phyloP scores from a whole-genome alignment of 2,329 filamentous ascomycete genomes.

The Alternaria sp. region DNA sequence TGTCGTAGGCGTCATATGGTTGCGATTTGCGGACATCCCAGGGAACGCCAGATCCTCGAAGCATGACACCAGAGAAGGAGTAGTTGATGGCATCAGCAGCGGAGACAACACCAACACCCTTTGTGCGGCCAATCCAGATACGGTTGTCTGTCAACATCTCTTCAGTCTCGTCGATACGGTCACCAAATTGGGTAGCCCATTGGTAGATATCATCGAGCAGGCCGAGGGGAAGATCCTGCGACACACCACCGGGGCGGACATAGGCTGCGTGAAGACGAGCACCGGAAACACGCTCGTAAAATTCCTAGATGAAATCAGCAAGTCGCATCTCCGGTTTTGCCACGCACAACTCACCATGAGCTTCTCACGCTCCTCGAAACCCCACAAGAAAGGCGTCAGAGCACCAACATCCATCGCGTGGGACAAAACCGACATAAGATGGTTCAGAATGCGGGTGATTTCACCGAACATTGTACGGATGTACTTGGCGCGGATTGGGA shows the following conservation, averaged over 20 bases:
- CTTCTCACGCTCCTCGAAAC: slow-evolving; percentile 99
- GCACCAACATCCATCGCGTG: slow-evolving; percentile 99
- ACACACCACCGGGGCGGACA: slow-evolving; percentile 93
- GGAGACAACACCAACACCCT: slow-evolving; percentile 88
- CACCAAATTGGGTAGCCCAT: slow-evolving; percentile 98
- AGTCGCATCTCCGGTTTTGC: background rate
- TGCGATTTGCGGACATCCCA: slow-evolving; percentile 97
- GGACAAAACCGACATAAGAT: slow-evolving; percentile 95
- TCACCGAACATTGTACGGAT: slow-evolving; percentile 96
- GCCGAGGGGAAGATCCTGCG: slow-evolving; percentile 91
- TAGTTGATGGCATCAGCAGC: slow-evolving; percentile 96
- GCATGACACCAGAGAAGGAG: slow-evolving; percentile 96
- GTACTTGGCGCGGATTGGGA: slow-evolving; percentile 94
- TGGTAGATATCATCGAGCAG: slow-evolving; percentile 99
- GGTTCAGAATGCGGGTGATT: slow-evolving; percentile 92
- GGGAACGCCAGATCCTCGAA: slow-evolving; percentile 92
- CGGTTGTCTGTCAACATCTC: slow-evolving; percentile 99
- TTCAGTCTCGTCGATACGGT: slow-evolving; percentile 98
- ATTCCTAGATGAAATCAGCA: slow-evolving; percentile 71
- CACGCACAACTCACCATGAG: slow-evolving; percentile 75
- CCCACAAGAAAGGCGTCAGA: slow-evolving; percentile 97
- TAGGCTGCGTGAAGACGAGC: slow-evolving; percentile 97
- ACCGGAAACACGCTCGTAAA: slow-evolving; percentile 98
- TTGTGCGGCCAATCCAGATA: slow-evolving; percentile 95
- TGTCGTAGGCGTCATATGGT: slow-evolving; percentile 96